Evolutionary conservation across 169 alveolate genomes (phyloP), one percentile per base, ranked within the genome.

Genomic region (Plasmodium billcollinsi): DNA sequence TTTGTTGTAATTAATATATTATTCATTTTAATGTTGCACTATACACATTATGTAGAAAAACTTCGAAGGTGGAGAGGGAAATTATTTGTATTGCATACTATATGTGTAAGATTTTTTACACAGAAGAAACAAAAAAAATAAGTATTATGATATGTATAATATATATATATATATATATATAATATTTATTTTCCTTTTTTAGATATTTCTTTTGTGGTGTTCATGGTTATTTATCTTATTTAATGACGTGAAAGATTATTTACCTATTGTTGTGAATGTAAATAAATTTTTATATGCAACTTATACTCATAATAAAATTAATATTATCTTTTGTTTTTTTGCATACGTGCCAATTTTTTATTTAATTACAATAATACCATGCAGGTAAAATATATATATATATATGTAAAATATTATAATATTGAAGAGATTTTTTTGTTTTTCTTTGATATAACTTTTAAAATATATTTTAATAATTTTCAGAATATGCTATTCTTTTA

Each of bases 211-310:
- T 49, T 20, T 78, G 61, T 78, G 89, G 89, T 63, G 89, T 33
- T 78, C 89, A 33, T 78, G 89, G 89, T 54, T 83, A 43, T 83
- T 83, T 72, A 83, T 83, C 18, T 50, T 83, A 83, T 83, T 83
- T 50, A 70, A 52, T 73, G 65, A 83, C 20, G 74, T 67, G 24
- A 83, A 83, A 66, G 91, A 83, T 54, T 76, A 71, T 54, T 24
- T 86, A 18, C 92, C 92, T 43, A 15, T 21, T 33, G 86, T 65
- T 49, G 63, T 67, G 21, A 86, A 50, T 45, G 74, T 65, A 52
- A 70, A 71, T 56, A 61, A 80, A 39, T 86, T 86, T 73, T 73
- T 86, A 65, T 86, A 71, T 66, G 92, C 92, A 52, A 86, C 88
- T 21, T 86, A 86, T 24, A 62, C 88, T n/a, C 67, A 70, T 58